Evolutionary conservation across 192 early-diverging fungal species (phyloP), one percentile per base, ranked within the genome.

Genomic region (Dissophora globulifera): DNA sequence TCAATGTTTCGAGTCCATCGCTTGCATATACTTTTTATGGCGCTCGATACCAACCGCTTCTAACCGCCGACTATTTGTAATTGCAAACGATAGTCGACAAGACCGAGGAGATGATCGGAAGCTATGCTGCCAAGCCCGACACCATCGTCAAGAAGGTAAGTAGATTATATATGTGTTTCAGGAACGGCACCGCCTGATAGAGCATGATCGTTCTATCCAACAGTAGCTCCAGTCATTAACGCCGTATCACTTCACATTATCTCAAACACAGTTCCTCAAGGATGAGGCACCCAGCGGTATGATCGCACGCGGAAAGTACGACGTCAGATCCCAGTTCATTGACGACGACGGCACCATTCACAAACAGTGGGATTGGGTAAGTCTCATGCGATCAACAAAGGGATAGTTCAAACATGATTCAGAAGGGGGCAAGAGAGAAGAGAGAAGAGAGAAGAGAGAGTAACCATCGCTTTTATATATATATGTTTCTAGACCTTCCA

Each of bases 81-180:
- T 53, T 7, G 1, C 9, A 51, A 25, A 22, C 32, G 27, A 47
- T 71, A 85, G 93, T 97, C 29, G 97, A 98, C 69, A 93, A 90
- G 83, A 88, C 85, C 58, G 95, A 99, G 69, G 93, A 96, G 69
- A 98, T 99, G 96, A 87, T 97, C 70, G 97, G 97, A 56, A 93
- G 91, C 61, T 99, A 95, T 67, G 96, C 96, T 33, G 96, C 97
- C 35, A 83, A 85, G 45, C 55, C 79, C 26, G 85, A 90, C 38
- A 74, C 88, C 52, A 92, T 95, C 75, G 93, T 92, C 63, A 94
- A 94, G 84, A 93, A 94, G 81, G 87, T 81, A 76, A 50, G 51
- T 45, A 25, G n/a, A n/a, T n/a, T n/a, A n/a, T n/a, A n/a, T n/a
- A n/a, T n/a, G n/a, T n/a, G n/a, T n/a, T n/a, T n/a, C n/a, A n/a